phyloP scores from a whole-genome alignment of 768 basidiomycete genomes.

The Pleurotus ostreatus region DNA sequence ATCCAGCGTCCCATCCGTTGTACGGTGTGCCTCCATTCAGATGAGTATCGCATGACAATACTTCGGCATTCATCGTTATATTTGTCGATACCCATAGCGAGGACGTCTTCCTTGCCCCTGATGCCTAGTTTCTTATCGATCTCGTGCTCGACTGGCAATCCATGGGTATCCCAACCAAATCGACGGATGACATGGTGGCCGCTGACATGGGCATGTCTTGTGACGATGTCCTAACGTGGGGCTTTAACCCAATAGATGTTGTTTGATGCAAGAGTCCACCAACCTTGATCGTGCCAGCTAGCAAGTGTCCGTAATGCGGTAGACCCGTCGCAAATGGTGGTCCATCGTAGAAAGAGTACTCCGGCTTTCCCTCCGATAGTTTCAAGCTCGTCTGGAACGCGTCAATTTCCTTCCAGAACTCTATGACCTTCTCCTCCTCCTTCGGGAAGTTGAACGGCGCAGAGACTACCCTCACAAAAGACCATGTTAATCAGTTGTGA shows the following conservation, averaged over 20 bases:
- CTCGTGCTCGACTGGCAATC: conserved; percentile 97
- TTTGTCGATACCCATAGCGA: conserved; percentile 92
- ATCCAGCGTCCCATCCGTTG: conserved; percentile 99
- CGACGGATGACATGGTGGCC: conserved; percentile 90
- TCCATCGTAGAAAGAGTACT: conserved; percentile 95
- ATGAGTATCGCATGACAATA: conserved; percentile 96
- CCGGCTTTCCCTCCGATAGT: conserved; percentile 85
- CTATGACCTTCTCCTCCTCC: conserved; percentile 87
- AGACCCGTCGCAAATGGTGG: conserved; percentile 96
- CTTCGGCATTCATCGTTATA: conserved; percentile 96
- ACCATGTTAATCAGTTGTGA: conserved; percentile 10
- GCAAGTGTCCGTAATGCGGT: conserved; percentile 93
- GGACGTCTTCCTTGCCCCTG: conserved; percentile 89
- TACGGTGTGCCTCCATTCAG: conserved; percentile 92
- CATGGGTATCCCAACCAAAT: conserved; percentile 99
- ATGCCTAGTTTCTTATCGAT: conserved; percentile 96
- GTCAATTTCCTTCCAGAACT: conserved; percentile 95
- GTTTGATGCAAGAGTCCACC: conserved; percentile 13
- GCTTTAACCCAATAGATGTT: too few relatives aligned
- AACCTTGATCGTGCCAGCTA: conserved; percentile 93
- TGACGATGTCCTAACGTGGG: conserved; percentile 82
- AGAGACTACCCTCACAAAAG: conserved; percentile 47
- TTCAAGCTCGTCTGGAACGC: conserved; percentile 94
- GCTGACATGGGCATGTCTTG: conserved; percentile 89
- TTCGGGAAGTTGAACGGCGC: conserved; percentile 77